Conservation (phyloP, 2,329 filamentous ascomycete genomes). For the Myriosclerotinia curreyana region DNA sequence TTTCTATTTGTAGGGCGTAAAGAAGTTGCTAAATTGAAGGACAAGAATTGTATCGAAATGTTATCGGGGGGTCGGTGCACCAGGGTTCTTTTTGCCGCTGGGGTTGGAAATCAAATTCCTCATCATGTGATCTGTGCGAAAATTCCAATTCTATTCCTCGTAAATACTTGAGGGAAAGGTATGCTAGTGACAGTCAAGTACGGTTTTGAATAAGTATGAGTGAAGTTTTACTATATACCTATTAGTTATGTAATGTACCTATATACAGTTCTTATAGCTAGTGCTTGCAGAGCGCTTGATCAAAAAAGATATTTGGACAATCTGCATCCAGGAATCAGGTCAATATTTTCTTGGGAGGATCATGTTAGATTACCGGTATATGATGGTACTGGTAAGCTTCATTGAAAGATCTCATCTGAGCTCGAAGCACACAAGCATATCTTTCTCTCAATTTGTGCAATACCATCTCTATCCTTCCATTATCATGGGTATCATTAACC, state of each 20-base stretch:
- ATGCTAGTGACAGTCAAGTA: background rate
- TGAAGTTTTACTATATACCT: background rate
- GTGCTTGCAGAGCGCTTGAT: background rate
- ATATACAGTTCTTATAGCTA: background rate
- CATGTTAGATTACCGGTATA: background rate
- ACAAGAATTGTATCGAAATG: background rate
- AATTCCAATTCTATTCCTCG: background rate
- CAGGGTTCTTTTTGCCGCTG: slow-evolving; percentile 15
- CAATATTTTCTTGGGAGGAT: background rate
- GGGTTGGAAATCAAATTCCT: slow-evolving; percentile 1
- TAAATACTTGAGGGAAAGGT: background rate
- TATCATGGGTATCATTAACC: background rate
- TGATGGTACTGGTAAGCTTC: background rate
- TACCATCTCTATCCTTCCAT: background rate
- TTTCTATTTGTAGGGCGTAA: slow-evolving; percentile 8
- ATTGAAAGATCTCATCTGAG: background rate
- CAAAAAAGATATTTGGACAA: background rate
- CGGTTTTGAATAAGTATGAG: background rate
- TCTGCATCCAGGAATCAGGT: background rate
- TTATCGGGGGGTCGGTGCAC: background rate
- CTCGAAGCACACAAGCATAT: background rate
- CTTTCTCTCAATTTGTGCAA: background rate
- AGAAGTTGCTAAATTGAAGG: slow-evolving; percentile 8
- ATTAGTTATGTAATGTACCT: no score
- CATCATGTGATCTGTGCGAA: slow-evolving; percentile 6